phyloP scores from a whole-genome alignment of 306 rosid species.

The Sicyos baderoa region DNA sequence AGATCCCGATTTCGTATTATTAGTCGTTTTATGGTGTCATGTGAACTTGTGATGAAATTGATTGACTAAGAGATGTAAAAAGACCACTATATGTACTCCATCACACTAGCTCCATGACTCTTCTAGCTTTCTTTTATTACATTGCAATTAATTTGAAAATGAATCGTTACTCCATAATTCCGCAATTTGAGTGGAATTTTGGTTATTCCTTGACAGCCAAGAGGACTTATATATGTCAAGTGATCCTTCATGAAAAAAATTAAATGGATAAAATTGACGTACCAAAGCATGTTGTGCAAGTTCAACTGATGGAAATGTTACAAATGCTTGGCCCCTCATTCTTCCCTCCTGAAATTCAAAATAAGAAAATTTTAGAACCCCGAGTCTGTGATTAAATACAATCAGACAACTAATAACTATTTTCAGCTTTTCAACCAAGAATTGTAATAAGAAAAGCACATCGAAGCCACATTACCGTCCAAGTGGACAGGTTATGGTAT shows the following conservation, averaged over 20 bases:
- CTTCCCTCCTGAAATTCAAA: constrained; percentile 80
- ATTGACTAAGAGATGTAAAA: not conserved
- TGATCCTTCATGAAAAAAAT: constrained; percentile 6
- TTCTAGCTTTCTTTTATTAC: not conserved
- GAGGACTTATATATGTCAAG: not conserved
- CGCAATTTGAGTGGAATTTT: not conserved
- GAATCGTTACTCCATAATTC: not conserved
- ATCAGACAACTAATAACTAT: not conserved
- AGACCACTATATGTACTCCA: not conserved
- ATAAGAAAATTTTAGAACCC: not conserved
- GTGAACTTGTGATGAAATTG: not conserved
- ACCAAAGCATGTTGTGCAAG: constrained; percentile 82
- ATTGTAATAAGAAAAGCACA: not conserved
- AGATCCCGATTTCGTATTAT: no score
- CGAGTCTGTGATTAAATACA: not conserved
- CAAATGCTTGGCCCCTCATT: constrained; percentile 95
- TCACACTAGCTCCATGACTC: not conserved
- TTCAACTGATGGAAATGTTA: constrained; percentile 80
- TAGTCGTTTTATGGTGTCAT: not conserved
- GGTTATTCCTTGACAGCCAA: not conserved
- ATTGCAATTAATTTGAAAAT: not conserved
- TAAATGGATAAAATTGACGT: constrained; percentile 11
- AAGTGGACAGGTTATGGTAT: not conserved
- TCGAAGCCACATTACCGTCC: not conserved
- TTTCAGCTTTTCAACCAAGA: not conserved